Conservation (phyloP, 371 early-diverging fungal genomes). For the Rhizopus sp. region DNA sequence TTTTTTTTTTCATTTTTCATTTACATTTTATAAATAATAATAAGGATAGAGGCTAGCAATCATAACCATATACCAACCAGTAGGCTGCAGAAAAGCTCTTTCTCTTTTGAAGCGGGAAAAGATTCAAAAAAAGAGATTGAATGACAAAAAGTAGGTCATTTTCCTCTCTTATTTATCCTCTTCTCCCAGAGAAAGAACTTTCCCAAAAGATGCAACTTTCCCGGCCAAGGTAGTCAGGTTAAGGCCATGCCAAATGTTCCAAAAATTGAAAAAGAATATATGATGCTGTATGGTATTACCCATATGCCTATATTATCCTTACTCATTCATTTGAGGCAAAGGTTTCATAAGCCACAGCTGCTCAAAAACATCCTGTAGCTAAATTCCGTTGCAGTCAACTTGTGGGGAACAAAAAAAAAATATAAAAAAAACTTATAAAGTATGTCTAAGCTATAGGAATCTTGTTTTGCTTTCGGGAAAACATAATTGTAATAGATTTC, state of each 20-base stretch:
- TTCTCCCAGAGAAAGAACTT: background rate
- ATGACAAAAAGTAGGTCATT: slow-evolving; percentile 3
- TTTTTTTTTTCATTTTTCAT: too few species aligned
- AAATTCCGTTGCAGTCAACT: too few species aligned
- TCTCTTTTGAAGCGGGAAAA: background rate
- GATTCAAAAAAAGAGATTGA: slow-evolving; percentile 15
- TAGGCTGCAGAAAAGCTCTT: slow-evolving; percentile 3
- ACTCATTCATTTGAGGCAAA: slow-evolving; percentile 56
- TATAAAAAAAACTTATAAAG: too few species aligned
- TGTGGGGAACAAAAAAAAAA: too few species aligned
- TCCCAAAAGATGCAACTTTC: too few species aligned
- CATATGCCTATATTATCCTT: slow-evolving; percentile 56
- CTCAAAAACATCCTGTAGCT: too few species aligned
- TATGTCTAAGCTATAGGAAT: too few species aligned
- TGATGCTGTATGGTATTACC: slow-evolving; percentile 36
- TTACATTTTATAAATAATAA: too few species aligned
- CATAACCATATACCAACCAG: slow-evolving; percentile 30
- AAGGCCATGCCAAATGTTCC: slow-evolving; percentile 43
- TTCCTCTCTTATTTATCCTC: background rate
- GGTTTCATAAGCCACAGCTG: too few species aligned
- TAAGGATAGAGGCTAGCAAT: slow-evolving; percentile 51
- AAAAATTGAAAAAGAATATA: slow-evolving; percentile 36
- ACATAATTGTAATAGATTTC: too few species aligned
- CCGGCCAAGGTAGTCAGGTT: slow-evolving; percentile 30
- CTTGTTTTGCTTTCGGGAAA: too few species aligned